Evolutionary conservation across 192 early-diverging fungal genomes (phyloP), one percentile per base, ranked within the genome.

Genomic region (Coemansia sp.): DNA sequence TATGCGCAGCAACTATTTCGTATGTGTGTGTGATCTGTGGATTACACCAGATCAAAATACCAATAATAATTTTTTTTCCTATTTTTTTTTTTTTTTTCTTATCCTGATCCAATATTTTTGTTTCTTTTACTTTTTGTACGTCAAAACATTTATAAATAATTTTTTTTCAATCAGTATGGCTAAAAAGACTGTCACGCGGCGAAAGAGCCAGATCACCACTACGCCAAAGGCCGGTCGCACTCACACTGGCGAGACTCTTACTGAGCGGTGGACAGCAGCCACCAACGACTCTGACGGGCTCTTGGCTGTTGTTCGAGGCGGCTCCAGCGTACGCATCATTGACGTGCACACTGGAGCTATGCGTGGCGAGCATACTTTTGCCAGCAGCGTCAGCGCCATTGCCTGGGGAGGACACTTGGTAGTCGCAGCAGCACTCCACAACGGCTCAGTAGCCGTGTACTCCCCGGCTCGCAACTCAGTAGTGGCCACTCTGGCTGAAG

Each of bases 401-500:
- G 64, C 69, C 1, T 83, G 80, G 80, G 72, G 75, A 20, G 72
- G 75, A 20, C 29, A 29, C 29, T 27, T n/a, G 1, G 36, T 64
- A 20, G 78, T 77, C 3, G 82, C 68, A 0, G 52, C 79, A 13
- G 82, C 71, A 3, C 65, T 79, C 47, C 70, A 74, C 24, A 60
- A 39, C 15, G 78, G 82, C 46, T 1, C n/a, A 1, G 53, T 84
- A 0, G 71, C 60, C n/a, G 40, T 84, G 24, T 84, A 76, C 66
- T 84, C 82, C 47, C 82, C 82, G n/a, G 78, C 82, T 5, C 78
- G 78, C 50, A 65, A 71, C 71, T 41, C 70, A 3, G 72, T 84
- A 0, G 69, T 80, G 2, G 46, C 44, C 12, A 70, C 73, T 7
- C 43, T 79, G 6, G 70, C 65, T n/a, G 22, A 12, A 10, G 53